Conservation (phyloP, 73 alveolate genomes). For the Tetrahymena thermophila region DNA sequence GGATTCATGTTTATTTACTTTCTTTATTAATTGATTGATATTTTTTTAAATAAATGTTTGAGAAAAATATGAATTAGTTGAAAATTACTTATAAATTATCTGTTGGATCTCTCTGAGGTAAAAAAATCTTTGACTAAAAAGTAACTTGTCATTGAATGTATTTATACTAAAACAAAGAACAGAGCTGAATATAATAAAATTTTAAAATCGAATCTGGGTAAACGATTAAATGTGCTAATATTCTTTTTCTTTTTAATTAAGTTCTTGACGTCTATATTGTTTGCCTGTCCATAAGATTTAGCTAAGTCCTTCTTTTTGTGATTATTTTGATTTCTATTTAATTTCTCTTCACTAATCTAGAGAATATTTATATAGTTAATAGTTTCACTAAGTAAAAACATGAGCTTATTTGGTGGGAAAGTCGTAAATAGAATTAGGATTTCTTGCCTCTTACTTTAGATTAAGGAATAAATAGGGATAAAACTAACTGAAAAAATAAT, state of each 20-base stretch:
- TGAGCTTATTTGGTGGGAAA: background rate
- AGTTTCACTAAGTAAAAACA: background rate
- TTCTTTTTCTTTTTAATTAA: background rate
- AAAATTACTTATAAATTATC: background rate
- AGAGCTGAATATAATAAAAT: background rate
- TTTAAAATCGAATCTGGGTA: background rate
- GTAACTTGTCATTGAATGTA: background rate
- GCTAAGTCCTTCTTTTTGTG: background rate
- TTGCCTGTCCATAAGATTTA: background rate
- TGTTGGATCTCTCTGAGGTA: background rate
- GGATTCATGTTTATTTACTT: no score
- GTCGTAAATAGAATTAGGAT: background rate
- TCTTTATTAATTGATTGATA: no score
- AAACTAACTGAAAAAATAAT: background rate
- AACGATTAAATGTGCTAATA: background rate
- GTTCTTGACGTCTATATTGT: background rate
- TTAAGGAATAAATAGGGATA: background rate
- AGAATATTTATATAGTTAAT: background rate
- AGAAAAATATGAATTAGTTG: no score
- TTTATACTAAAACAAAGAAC: background rate
- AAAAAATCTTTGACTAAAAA: background rate
- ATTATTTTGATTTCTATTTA: background rate
- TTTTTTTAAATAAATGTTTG: no score
- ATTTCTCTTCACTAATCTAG: background rate
- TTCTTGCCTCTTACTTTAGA: background rate